Evolutionary conservation across 23 red algal species (phyloP).

Genomic region (Agarophyton chilense): DNA sequence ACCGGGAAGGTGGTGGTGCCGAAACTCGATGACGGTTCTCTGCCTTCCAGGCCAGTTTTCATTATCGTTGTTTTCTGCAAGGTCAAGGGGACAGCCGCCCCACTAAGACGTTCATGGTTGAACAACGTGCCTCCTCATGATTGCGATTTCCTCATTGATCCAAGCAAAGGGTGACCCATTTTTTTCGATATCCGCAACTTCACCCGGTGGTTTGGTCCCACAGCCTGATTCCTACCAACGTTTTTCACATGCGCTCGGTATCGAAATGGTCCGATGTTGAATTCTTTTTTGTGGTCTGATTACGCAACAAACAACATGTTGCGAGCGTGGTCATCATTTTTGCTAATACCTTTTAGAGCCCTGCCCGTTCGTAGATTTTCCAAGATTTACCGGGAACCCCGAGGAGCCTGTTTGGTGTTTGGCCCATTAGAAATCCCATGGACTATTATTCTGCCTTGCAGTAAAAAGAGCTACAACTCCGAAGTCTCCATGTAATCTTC

Average conservation of each 20-base stretch:
- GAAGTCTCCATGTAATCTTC: background rate
- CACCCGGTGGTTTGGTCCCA: background rate
- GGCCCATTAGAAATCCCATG: background rate
- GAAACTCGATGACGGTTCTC: background rate
- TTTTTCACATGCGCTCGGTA: background rate
- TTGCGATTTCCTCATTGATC: background rate
- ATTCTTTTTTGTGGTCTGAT: background rate
- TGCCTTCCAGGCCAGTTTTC: background rate
- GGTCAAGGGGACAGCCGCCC: background rate
- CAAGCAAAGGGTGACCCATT: background rate
- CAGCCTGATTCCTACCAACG: no score
- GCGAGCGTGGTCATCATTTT: background rate
- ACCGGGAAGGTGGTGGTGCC: background rate
- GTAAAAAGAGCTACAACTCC: background rate
- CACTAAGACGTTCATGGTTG: background rate
- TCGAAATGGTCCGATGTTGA: background rate
- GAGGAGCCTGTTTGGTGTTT: background rate
- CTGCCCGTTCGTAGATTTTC: background rate
- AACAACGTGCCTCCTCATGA: background rate
- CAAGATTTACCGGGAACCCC: background rate
- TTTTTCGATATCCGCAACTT: background rate
- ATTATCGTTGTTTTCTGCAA: background rate
- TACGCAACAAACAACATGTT: background rate
- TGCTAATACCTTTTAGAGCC: background rate
- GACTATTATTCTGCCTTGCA: background rate